Evolutionary conservation across 306 rosid species (phyloP).

Genomic region (Vigna radiata): DNA sequence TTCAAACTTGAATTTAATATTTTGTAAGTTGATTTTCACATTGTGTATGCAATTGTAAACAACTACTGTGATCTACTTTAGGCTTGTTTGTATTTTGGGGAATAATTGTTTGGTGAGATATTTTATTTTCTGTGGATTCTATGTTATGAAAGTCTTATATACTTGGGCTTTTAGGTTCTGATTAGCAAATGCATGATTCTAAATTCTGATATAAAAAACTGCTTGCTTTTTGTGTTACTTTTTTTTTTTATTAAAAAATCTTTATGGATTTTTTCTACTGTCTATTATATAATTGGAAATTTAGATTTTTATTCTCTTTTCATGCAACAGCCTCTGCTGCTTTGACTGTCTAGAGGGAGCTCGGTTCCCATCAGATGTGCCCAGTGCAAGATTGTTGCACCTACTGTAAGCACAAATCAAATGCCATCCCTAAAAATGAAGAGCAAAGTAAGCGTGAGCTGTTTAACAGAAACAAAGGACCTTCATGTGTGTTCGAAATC

Average conservation of each 20-base stretch:
- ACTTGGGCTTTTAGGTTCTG: slow-evolving; percentile 1
- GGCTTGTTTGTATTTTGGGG: slow-evolving; percentile 35
- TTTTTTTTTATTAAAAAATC: background rate
- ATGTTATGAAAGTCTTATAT: background rate
- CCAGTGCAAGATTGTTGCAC: slow-evolving; percentile 52
- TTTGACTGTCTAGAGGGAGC: slow-evolving; percentile 51
- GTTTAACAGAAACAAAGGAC: slow-evolving; percentile 79
- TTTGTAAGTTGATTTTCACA: background rate
- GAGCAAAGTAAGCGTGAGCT: slow-evolving; percentile 74
- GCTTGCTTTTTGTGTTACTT: background rate
- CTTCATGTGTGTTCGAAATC: slow-evolving; percentile 80
- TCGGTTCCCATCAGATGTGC: slow-evolving; percentile 64
- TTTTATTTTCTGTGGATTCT: background rate
- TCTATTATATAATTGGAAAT: slow-evolving; percentile 4
- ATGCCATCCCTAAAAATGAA: slow-evolving; percentile 98
- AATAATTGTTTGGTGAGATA: background rate
- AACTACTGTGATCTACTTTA: background rate
- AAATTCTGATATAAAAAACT: background rate
- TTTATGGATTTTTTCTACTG: background rate
- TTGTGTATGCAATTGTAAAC: background rate
- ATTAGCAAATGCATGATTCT: slow-evolving; percentile 21
- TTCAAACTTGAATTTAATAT: background rate
- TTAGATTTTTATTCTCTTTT: slow-evolving; percentile 25
- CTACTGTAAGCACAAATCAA: slow-evolving; percentile 66
- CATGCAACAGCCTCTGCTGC: slow-evolving; percentile 52